Conservation (phyloP, 2,329 filamentous ascomycete species). For the Claviceps purpurea region DNA sequence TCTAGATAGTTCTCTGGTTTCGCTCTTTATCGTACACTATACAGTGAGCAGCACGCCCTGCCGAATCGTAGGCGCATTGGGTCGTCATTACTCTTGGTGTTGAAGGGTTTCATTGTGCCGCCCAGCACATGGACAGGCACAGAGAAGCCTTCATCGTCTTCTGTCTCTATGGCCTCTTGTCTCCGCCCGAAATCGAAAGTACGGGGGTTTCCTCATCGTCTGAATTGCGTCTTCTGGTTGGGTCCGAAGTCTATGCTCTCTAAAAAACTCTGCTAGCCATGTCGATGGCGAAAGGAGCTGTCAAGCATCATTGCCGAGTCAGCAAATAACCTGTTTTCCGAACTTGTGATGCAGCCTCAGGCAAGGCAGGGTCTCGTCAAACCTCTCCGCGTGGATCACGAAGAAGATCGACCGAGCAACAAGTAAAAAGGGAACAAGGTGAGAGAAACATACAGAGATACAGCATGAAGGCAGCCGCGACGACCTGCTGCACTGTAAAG, state of each 20-base stretch:
- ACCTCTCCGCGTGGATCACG: not conserved
- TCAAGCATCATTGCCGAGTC: not conserved
- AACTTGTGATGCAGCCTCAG: not conserved
- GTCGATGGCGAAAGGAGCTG: conserved; percentile 47
- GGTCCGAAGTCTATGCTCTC: not conserved
- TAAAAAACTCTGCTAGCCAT: conserved; percentile 33
- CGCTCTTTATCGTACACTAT: conserved; percentile 8
- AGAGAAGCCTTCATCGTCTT: not conserved
- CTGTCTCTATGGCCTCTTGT: not conserved
- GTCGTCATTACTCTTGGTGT: not conserved
- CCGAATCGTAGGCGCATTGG: not conserved
- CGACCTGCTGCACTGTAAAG: conserved; percentile 52
- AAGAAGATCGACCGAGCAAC: not conserved
- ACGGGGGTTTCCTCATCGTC: not conserved
- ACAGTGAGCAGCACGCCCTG: not conserved
- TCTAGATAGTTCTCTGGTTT: not conserved
- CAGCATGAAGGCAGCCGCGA: conserved; percentile 52
- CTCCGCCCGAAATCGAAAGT: not conserved
- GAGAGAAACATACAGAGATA: conserved; percentile 56
- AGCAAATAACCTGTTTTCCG: not conserved
- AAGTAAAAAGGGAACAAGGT: not conserved
- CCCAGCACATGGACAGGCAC: too few relatives aligned
- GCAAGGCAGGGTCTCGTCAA: not conserved
- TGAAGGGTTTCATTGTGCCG: not conserved
- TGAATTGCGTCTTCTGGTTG: not conserved